Conservation (phyloP, 768 basidiomycete species). For the Phlebiopsis flavidoalba region DNA sequence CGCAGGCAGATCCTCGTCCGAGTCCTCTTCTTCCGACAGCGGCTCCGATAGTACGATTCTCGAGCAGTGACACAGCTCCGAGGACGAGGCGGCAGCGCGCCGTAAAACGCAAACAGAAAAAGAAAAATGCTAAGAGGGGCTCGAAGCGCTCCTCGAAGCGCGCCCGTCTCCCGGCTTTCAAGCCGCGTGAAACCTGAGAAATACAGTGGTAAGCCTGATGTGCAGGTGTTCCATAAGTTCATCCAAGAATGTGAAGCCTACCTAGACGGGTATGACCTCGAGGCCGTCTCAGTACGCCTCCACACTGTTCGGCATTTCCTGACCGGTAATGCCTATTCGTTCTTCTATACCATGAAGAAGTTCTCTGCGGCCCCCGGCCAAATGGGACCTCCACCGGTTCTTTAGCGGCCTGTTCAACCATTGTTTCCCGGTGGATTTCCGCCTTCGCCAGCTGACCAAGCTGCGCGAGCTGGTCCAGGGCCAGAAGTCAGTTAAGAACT, state of each 20-base stretch:
- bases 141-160: no score
- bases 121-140: no score
- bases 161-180: not conserved
- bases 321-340: not conserved
- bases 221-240: not conserved
- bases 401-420: conserved; percentile 8
- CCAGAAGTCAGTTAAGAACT: conserved; percentile 25
- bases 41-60: not conserved
- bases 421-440: conserved; percentile 13
- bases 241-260: not conserved
- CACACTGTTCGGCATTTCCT: not conserved
- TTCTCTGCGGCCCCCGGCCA: not conserved
- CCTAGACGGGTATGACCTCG: not conserved
- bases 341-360: not conserved
- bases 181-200: not conserved
- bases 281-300: not conserved
- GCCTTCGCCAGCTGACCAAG: conserved; percentile 21
- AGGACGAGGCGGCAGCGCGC: no score
- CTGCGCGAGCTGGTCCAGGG: conserved; percentile 22
- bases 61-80: no score
- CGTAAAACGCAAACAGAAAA: no score
- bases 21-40: not conserved
- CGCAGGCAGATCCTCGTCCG: not conserved
- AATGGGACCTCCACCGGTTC: conserved; percentile 3
- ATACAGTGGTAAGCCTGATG: not conserved